Conservation (phyloP, 2,329 filamentous ascomycete species). For the Fusarium setosum region DNA sequence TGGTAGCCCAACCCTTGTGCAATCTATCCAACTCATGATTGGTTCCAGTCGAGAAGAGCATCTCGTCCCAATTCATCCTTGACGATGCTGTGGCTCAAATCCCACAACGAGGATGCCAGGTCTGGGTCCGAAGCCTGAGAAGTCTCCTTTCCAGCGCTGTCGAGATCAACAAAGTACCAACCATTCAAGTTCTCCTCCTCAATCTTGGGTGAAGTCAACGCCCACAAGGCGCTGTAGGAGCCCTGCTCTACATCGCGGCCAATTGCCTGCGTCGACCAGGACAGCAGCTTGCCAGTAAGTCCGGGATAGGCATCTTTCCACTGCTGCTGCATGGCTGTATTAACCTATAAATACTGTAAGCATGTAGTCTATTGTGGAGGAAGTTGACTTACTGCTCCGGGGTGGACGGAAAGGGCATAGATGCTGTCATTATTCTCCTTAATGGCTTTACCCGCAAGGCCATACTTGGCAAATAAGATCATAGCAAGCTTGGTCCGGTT, state of each 20-base stretch:
- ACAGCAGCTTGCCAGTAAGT: constrained; percentile 51
- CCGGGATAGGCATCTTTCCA: constrained; percentile 59
- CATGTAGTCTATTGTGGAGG: accelerated
- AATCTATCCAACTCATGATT: neutral
- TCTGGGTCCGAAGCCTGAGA: constrained; percentile 51
- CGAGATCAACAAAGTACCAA: constrained; percentile 54
- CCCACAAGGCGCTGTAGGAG: constrained; percentile 56
- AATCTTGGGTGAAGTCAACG: constrained; percentile 53
- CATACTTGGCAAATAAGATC: constrained; percentile 56
- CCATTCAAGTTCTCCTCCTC: constrained; percentile 57
- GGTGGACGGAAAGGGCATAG: constrained; percentile 55
- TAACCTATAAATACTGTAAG: constrained; percentile 46
- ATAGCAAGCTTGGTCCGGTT: constrained; percentile 55
- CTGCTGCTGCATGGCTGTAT: constrained; percentile 57
- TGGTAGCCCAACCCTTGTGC: too few species aligned
- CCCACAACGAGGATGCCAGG: constrained; percentile 53
- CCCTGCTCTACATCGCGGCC: constrained; percentile 55
- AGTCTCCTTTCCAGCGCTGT: constrained; percentile 51
- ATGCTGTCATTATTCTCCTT: constrained; percentile 54
- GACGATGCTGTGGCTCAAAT: constrained; percentile 52
- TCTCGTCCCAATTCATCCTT: constrained; percentile 54
- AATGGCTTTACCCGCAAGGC: constrained; percentile 54
- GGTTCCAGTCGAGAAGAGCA: constrained; percentile 43
- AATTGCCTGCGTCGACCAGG: constrained; percentile 47
- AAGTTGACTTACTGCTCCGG: constrained; percentile 9